Conservation (phyloP, 2,329 filamentous ascomycete species). For the Xylogone sp. region DNA sequence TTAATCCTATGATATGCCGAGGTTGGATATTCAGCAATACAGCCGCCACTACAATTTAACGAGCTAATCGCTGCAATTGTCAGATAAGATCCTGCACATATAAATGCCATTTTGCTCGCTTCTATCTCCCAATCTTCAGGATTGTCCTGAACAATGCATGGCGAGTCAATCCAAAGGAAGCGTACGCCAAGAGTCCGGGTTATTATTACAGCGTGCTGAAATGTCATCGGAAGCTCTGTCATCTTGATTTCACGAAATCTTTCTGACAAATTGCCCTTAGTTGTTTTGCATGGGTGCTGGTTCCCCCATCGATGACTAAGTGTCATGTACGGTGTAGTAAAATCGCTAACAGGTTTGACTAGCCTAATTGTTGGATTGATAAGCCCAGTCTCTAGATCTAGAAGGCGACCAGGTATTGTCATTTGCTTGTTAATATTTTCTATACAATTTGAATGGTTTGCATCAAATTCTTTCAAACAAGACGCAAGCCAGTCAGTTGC, state of each 20-base stretch:
- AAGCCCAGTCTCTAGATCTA: neutral
- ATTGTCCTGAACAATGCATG: constrained; percentile 28
- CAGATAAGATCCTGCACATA: constrained; percentile 19
- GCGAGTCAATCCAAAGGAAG: constrained; percentile 27
- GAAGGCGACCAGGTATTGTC: neutral
- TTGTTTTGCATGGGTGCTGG: constrained; percentile 8
- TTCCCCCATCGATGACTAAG: constrained; percentile 25
- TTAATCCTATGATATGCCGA: neutral
- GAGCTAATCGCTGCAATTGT: constrained; percentile 15
- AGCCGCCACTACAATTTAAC: constrained; percentile 4
- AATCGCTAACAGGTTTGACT: neutral
- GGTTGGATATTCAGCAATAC: constrained; percentile 1
- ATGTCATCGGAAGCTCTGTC: constrained; percentile 16
- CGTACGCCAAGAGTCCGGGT: constrained; percentile 16
- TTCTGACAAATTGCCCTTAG: constrained; percentile 1
- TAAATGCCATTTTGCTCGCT: constrained; percentile 16
- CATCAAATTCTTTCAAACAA: neutral
- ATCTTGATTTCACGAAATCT: constrained; percentile 8
- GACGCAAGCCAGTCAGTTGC: neutral
- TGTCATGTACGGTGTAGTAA: constrained; percentile 11
- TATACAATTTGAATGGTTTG: neutral
- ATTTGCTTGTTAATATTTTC: neutral
- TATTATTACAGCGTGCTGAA: constrained; percentile 23
- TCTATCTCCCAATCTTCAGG: constrained; percentile 22
- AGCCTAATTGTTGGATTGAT: neutral